A percentile compares a stretch with the other conserved stretches of the same genome.
These are phyloP conservation scores for Seiridium cupressi DNA, from an alignment of 2,329 filamentous ascomycete species.

Conservation along the genomic window DNA sequence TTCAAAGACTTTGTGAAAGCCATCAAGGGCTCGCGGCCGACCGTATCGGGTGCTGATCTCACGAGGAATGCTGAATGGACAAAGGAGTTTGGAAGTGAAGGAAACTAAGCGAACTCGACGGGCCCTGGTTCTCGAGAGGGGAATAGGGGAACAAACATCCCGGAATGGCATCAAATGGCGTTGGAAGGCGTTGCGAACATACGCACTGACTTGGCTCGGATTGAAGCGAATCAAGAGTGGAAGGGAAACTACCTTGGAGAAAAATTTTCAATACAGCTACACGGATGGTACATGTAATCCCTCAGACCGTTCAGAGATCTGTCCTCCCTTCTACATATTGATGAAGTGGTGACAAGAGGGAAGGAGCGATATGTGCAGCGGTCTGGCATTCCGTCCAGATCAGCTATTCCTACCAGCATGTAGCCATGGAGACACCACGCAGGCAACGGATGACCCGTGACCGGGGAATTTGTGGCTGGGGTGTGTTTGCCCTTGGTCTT, in stretches of 20 bases:
- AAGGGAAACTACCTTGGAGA: too few species aligned
- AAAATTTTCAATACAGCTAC: not conserved
- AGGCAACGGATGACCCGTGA: too few species aligned
- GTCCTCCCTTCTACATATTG: not conserved
- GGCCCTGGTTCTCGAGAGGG: not conserved
- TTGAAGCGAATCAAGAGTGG: too few species aligned
- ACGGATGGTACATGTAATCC: not conserved
- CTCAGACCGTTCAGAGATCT: not conserved
- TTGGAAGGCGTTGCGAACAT: conserved; percentile 2
- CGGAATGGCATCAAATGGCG: conserved; percentile 5
- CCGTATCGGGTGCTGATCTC: conserved; percentile 85
- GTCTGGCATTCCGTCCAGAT: too few species aligned
- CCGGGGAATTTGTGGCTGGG: too few species aligned
- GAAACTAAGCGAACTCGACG: conserved; percentile 40
- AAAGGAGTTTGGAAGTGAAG: conserved; percentile 91
- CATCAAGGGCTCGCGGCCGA: conserved; percentile 83
- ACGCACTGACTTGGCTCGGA: not conserved
- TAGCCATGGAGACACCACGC: too few species aligned
- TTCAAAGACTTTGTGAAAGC: conserved; percentile 94
- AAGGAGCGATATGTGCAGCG: too few species aligned
- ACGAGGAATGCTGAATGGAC: conserved; percentile 89
- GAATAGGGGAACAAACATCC: conserved; percentile 61
- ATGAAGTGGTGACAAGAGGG: too few species aligned
- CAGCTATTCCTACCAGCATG: too few species aligned
- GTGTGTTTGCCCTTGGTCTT: too few species aligned